phyloP scores from a whole-genome alignment of 108 stramenopile species.

The Epithemia pelagica region DNA sequence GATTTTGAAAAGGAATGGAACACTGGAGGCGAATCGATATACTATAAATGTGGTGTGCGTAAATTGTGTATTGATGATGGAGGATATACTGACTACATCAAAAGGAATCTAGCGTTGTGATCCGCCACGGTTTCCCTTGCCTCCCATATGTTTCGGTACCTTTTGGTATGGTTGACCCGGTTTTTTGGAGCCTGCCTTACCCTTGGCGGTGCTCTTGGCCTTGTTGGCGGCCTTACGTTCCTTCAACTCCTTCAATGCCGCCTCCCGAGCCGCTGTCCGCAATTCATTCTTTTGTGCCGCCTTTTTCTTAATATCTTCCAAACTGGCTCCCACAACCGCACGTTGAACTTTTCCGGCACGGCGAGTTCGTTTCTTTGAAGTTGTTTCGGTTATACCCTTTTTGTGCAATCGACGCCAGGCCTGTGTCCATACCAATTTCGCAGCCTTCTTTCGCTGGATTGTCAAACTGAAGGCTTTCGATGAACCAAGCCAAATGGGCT shows the following conservation, averaged over 20 bases:
- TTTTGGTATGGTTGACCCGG: conserved; percentile 46
- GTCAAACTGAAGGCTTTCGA: conserved; percentile 95
- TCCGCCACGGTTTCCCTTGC: conserved; percentile 33
- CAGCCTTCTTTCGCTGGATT: conserved; percentile 97
- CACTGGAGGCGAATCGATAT: too few species aligned
- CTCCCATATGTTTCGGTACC: conserved; percentile 66
- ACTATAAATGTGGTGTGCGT: too few species aligned
- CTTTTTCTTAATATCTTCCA: conserved; percentile 97
- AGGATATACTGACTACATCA: too few species aligned
- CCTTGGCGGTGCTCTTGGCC: conserved; percentile 41
- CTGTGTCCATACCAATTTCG: conserved; percentile 99
- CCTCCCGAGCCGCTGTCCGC: conserved; percentile 66
- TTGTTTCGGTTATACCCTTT: conserved; percentile 92
- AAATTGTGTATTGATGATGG: too few species aligned
- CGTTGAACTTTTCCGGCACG: conserved; percentile 90
- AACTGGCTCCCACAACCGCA: conserved; percentile 94
- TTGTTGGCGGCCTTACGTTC: conserved; percentile 75
- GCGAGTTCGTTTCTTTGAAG: conserved; percentile 86
- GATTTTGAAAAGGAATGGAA: too few species aligned
- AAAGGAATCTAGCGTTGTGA: conserved; percentile 62
- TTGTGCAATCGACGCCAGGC: conserved; percentile 99
- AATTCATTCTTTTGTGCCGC: conserved; percentile 79
- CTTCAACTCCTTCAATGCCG: conserved; percentile 90
- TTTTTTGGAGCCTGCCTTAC: conserved; percentile 10
- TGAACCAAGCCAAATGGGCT: conserved; percentile 91